Evolutionary conservation across 2,329 filamentous ascomycete species (phyloP), one percentile per base, ranked within the genome.

Genomic region (Sporothrix inflata): DNA sequence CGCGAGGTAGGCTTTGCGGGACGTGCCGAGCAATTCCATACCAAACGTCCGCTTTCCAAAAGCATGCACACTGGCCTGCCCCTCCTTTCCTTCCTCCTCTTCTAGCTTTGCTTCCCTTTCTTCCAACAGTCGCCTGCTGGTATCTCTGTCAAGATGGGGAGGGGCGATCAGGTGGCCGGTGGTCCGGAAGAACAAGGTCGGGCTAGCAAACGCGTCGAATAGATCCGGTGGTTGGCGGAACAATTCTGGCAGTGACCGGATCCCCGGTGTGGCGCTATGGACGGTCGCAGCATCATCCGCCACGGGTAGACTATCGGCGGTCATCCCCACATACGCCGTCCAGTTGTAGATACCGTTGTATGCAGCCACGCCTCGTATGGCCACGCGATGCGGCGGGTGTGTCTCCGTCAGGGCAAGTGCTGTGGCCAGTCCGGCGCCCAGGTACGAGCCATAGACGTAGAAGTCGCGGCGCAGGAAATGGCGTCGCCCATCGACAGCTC

Each of bases 311-410:
- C 63, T 57, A 24, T 68, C 68, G 3, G 45, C 24, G 1, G 27
- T 53, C 42, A 19, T 82, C 79, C 73, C 76, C 4, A 78, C 74
- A 73, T 90, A 87, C 78, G 83, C 86, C 72, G 87, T 88, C 89
- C 89, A 91, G 80, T 91, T 86, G 80, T 89, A 91, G 72, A 91
- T 83, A 55, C 88, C 89, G 75, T 91, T 88, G 78, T 86, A 86
- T 8, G 85, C 84, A 19, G 88, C 80, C 42, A 89, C 78, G 8
- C 88, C 88, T 11, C 86, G 83, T 57, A 90, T 81, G 51, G 81
- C 82, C 76, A 87, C 82, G 42, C 76, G 79, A 16, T 79, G 76
- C 70, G 85, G 80, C 1, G 80, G 75, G 60, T 83, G 81, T 1
- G 84, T 80, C 77, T 90, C 87, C 1, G 88, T 90, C 57, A 91